A percentile compares a stretch with the other conserved stretches of the same genome.
phyloP scores from a whole-genome alignment of 176 grass and related monocot genomes.

The Eragrostis nindensis region DNA sequence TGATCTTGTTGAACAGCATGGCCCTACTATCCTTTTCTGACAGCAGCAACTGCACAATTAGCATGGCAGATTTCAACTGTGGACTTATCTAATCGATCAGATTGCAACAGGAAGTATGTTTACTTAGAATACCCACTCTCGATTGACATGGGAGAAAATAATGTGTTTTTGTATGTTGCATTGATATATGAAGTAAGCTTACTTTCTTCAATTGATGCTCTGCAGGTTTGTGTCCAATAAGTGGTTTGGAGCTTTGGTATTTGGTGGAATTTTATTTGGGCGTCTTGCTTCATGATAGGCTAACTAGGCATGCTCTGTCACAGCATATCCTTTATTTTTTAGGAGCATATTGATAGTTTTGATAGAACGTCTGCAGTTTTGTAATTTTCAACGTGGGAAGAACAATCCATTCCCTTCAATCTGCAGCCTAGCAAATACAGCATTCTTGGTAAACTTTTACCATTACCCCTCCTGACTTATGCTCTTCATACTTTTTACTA shows the following conservation, averaged over 20 bases:
- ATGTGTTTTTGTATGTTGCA: neutral
- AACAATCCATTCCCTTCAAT: neutral
- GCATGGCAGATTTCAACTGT: slow-evolving; percentile 81
- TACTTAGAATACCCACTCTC: neutral
- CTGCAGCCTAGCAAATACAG: neutral
- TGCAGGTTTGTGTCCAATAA: slow-evolving; percentile 91
- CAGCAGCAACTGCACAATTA: slow-evolving; percentile 63
- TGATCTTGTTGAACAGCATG: slow-evolving; percentile 61
- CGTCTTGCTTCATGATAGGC: slow-evolving; percentile 59
- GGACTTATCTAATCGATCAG: slow-evolving; percentile 58
- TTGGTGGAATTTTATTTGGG: slow-evolving; percentile 69
- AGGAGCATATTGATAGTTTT: neutral
- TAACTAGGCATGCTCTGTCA: neutral
- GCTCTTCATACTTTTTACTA: neutral
- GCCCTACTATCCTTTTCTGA: slow-evolving; percentile 79
- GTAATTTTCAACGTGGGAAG: neutral
- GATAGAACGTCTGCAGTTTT: neutral
- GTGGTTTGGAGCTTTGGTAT: slow-evolving; percentile 89
- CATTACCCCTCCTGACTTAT: neutral
- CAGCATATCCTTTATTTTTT: neutral
- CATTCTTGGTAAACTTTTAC: slow-evolving; percentile 31
- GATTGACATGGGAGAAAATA: neutral
- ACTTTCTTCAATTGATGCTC: neutral
- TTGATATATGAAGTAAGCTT: slow-evolving; percentile 5
- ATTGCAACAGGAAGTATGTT: slow-evolving; percentile 86